Percentiles rank a stretch among this genome's conserved stretches.
Evolutionary conservation across 2,329 filamentous ascomycete species (phyloP).

Genomic region (Lomentospora prolificans): DNA sequence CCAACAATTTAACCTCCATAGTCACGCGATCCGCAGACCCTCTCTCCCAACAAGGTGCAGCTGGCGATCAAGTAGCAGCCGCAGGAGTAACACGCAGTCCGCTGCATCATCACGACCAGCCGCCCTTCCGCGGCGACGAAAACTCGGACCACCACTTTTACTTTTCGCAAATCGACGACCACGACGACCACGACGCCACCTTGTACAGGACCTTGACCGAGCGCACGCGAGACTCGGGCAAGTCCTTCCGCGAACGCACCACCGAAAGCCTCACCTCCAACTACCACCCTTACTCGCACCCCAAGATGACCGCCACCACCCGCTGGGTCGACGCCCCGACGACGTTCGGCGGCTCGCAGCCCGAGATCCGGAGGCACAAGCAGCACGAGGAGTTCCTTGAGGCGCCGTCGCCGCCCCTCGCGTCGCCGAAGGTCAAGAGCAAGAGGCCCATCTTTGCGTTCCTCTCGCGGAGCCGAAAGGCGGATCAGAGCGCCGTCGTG

Average conservation of each 20-base stretch:
- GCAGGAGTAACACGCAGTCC: not conserved
- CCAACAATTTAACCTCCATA: not conserved
- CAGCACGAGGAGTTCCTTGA: slow-evolving; percentile 23
- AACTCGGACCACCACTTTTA: no score
- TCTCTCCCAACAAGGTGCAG: not conserved
- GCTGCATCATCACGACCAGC: not conserved
- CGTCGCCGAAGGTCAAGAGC: slow-evolving; percentile 20
- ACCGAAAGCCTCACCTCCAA: not conserved
- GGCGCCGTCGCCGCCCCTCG: not conserved
- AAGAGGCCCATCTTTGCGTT: slow-evolving; percentile 33
- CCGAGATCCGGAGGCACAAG: slow-evolving; percentile 34
- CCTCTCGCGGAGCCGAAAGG: slow-evolving; percentile 31
- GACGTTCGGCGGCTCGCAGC: slow-evolving; percentile 5
- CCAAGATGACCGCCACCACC: not conserved
- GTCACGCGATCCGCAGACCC: slow-evolving; percentile 6
- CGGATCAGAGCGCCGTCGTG: slow-evolving; percentile 14
- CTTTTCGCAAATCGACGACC: not conserved
- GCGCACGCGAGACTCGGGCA: slow-evolving; percentile 2
- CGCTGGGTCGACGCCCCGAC: slow-evolving; percentile 8
- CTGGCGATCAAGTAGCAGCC: not conserved
- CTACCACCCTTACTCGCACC: not conserved
- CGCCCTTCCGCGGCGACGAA: not conserved
- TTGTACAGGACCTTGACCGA: not conserved
- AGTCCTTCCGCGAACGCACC: slow-evolving; percentile 3
- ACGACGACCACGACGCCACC: not conserved